Evolutionary conservation across 768 basidiomycete species (phyloP).

Genomic region (Suillus tomentosus): DNA sequence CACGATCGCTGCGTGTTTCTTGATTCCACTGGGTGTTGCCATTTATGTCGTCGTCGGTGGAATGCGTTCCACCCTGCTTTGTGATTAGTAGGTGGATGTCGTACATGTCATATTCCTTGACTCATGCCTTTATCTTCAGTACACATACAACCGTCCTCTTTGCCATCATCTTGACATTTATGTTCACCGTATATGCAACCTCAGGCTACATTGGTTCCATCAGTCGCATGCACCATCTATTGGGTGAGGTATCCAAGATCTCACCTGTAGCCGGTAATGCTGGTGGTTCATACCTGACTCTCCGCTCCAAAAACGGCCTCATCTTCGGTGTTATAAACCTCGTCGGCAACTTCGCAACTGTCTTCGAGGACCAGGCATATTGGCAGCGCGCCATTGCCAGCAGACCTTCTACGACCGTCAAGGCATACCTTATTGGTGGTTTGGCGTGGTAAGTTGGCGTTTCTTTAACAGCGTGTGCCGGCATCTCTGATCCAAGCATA

Average conservation of each 20-base stretch:
- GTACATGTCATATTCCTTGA: background rate
- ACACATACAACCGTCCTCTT: constrained; percentile 88
- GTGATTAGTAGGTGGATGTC: constrained; percentile 67
- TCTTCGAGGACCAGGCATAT: constrained; percentile 75
- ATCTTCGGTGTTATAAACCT: constrained; percentile 89
- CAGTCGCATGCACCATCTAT: constrained; percentile 74
- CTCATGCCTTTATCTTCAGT: constrained; percentile 37
- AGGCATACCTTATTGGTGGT: constrained; percentile 89
- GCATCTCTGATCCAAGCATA: constrained; percentile 20
- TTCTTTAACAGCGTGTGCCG: background rate
- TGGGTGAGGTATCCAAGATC: constrained; percentile 53
- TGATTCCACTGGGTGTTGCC: constrained; percentile 85
- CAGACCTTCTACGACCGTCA: constrained; percentile 80
- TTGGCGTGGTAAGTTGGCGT: constrained; percentile 65
- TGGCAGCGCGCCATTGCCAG: constrained; percentile 93
- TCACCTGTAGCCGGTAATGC: constrained; percentile 81
- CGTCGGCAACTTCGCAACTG: constrained; percentile 77
- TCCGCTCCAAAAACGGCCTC: constrained; percentile 74
- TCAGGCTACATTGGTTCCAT: constrained; percentile 80
- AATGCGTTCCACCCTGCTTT: constrained; percentile 83
- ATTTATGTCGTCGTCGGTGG: constrained; percentile 88
- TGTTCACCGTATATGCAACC: constrained; percentile 83
- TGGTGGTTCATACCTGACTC: constrained; percentile 81
- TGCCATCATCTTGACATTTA: constrained; percentile 75
- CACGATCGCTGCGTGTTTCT: constrained; percentile 88